These are phyloP conservation scores for Raffaelea albimanens DNA, from an alignment of 2,329 filamentous ascomycete genomes.

Conservation along the genomic window DNA sequence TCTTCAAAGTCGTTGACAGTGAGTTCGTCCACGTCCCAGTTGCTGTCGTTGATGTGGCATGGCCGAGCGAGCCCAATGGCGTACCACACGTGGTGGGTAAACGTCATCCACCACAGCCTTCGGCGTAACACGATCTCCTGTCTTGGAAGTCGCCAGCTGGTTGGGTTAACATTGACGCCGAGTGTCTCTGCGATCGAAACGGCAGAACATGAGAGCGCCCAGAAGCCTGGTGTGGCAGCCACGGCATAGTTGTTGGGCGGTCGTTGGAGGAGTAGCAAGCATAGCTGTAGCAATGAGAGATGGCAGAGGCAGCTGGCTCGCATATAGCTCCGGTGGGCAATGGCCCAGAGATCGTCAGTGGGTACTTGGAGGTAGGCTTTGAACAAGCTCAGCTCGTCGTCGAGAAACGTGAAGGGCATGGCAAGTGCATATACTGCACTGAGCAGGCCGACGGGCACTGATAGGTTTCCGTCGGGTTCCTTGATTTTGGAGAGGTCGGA, in stretches of 20 bases:
- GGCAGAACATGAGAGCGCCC: slow-evolving; percentile 16
- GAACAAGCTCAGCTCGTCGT: slow-evolving; percentile 17
- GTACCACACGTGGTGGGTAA: slow-evolving; percentile 15
- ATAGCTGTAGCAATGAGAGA: slow-evolving; percentile 15
- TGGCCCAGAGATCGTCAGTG: slow-evolving; percentile 17
- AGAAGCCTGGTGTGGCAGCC: slow-evolving; percentile 14
- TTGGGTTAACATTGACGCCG: slow-evolving; percentile 15
- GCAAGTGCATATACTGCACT: slow-evolving; percentile 17
- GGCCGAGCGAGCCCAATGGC: slow-evolving; percentile 14
- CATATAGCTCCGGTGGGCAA: slow-evolving; percentile 15
- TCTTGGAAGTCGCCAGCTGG: slow-evolving; percentile 15
- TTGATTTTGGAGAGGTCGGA: slow-evolving; percentile 9
- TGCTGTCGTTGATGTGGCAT: slow-evolving; percentile 13
- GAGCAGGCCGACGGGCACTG: slow-evolving; percentile 12
- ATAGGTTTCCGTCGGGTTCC: not conserved
- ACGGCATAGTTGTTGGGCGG: slow-evolving; percentile 16
- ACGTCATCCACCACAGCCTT: slow-evolving; percentile 18
- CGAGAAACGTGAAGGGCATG: slow-evolving; percentile 16
- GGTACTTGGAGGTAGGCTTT: slow-evolving; percentile 16
- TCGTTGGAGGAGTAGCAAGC: slow-evolving; percentile 15
- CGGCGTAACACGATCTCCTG: slow-evolving; percentile 15
- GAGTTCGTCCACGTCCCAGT: slow-evolving; percentile 15
- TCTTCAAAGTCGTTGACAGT: slow-evolving; percentile 14
- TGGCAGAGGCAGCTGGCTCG: slow-evolving; percentile 14
- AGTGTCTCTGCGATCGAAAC: slow-evolving; percentile 16